Percentiles rank a stretch among this genome's conserved stretches.
Conservation (phyloP, 495 filamentous ascomycete species). For the Aspergillus panamensis region DNA sequence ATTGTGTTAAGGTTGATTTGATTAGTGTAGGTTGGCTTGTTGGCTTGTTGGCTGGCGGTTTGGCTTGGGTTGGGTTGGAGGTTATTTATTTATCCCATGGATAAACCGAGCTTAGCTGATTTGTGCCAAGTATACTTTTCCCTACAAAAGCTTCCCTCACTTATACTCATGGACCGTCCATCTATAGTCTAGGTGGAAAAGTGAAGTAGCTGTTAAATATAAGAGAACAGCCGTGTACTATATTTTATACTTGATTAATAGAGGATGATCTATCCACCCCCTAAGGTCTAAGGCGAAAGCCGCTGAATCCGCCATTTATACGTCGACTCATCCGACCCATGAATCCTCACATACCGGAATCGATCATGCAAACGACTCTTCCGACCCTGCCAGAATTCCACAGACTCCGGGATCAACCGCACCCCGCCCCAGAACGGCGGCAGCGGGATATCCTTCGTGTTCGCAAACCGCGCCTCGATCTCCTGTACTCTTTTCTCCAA, state of each 20-base stretch:
- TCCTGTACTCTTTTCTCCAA: conserved; percentile 68
- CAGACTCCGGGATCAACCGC: conserved; percentile 75
- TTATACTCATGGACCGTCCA: too few relatives aligned
- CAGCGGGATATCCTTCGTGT: conserved; percentile 73
- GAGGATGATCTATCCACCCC: background rate
- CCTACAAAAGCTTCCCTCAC: too few relatives aligned
- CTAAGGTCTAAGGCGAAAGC: conserved; percentile 35
- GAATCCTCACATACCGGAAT: conserved; percentile 72
- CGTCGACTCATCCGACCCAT: conserved; percentile 58
- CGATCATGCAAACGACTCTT: conserved; percentile 88
- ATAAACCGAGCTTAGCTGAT: background rate
- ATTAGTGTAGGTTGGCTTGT: background rate
- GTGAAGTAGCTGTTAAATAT: too few relatives aligned
- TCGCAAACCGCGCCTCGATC: conserved; percentile 68
- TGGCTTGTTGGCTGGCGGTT: background rate
- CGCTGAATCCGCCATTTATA: conserved; percentile 44
- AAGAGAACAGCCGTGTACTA: background rate
- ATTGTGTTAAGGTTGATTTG: background rate
- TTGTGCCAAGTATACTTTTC: background rate
- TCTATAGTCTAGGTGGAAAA: too few relatives aligned
- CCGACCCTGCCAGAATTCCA: conserved; percentile 96
- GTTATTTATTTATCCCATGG: background rate
- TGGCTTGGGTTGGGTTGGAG: background rate
- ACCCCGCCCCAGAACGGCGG: conserved; percentile 94
- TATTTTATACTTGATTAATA: background rate